Percentiles rank a stretch among this genome's conserved stretches.
Conservation (phyloP, 805 yeast genomes). For the Saturnispora kantuleensis region DNA sequence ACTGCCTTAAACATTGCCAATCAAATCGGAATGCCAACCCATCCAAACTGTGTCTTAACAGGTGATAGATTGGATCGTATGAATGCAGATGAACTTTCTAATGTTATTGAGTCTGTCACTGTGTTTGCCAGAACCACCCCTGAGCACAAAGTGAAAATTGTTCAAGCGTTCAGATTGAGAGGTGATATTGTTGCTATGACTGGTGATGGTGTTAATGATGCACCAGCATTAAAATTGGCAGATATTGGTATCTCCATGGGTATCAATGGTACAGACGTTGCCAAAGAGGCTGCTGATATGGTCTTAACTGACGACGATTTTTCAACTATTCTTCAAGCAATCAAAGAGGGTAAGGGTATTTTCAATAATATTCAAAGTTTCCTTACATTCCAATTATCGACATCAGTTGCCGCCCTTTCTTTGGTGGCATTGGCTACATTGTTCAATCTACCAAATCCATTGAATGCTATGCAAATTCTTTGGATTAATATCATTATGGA, state of each 20-base stretch:
- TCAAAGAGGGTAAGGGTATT: slow-evolving; percentile 96
- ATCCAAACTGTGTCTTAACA: slow-evolving; percentile 64
- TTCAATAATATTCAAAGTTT: slow-evolving; percentile 93
- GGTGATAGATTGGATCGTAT: slow-evolving; percentile 77
- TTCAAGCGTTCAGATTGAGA: slow-evolving; percentile 77
- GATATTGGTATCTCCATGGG: slow-evolving; percentile 96
- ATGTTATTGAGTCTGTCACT: slow-evolving; percentile 70
- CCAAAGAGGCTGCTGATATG: slow-evolving; percentile 98
- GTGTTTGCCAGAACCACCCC: slow-evolving; percentile 95
- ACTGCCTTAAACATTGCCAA: slow-evolving; percentile 80
- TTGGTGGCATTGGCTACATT: slow-evolving; percentile 81
- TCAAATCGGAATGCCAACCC: slow-evolving; percentile 75
- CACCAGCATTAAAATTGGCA: slow-evolving; percentile 94
- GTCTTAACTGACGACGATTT: slow-evolving; percentile 95
- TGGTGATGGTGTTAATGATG: slow-evolving; percentile 99
- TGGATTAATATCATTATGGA: slow-evolving; percentile 98
- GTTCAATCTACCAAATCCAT: slow-evolving; percentile 83
- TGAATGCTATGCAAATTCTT: slow-evolving; percentile 95
- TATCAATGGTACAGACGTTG: slow-evolving; percentile 92
- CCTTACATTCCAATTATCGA: slow-evolving; percentile 89
- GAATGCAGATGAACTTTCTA: slow-evolving; percentile 62
- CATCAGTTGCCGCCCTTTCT: slow-evolving; percentile 90
- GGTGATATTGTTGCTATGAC: slow-evolving; percentile 98
- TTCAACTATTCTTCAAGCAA: slow-evolving; percentile 85
- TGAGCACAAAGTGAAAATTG: slow-evolving; percentile 84